Percentiles rank a stretch among this genome's conserved stretches.
Conservation (phyloP, 2,329 filamentous ascomycete genomes). For the Ophiostoma sp. region DNA sequence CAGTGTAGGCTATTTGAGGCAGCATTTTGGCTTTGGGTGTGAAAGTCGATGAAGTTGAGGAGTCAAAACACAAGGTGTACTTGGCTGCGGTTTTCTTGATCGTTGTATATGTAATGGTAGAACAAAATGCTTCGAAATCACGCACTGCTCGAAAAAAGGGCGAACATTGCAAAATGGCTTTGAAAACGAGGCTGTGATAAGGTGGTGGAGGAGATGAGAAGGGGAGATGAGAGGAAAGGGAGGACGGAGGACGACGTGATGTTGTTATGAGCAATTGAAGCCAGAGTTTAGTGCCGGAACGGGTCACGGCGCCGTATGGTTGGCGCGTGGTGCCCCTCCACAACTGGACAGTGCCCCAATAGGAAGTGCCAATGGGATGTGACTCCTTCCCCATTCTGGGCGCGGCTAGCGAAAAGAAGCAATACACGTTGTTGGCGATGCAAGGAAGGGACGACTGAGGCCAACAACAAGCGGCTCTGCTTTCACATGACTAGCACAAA, state of each 20-base stretch:
- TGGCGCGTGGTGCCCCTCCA: constrained; percentile 5
- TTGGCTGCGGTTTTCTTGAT: neutral
- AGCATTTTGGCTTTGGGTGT: constrained; percentile 27
- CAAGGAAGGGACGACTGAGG: constrained; percentile 5
- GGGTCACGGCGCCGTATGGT: neutral
- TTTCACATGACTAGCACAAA: neutral
- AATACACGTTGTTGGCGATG: neutral
- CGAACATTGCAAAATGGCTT: neutral
- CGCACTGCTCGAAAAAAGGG: neutral
- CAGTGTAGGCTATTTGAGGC: constrained; percentile 17
- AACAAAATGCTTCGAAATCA: neutral
- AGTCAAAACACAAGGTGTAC: neutral
- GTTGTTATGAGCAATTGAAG: constrained; percentile 2
- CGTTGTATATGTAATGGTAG: neutral
- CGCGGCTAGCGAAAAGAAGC: neutral
- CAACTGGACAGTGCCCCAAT: neutral
- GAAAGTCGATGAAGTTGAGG: neutral
- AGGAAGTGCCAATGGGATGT: constrained; percentile 3
- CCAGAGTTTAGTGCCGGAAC: neutral
- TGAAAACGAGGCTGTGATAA: neutral
- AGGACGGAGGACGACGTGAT: neutral
- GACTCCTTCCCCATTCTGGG: constrained; percentile 21
- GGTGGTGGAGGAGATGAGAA: neutral
- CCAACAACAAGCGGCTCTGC: neutral
- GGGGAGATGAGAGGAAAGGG: neutral